Conservation (phyloP, 2,329 filamentous ascomycete genomes). For the Intubia oerlemansii region DNA sequence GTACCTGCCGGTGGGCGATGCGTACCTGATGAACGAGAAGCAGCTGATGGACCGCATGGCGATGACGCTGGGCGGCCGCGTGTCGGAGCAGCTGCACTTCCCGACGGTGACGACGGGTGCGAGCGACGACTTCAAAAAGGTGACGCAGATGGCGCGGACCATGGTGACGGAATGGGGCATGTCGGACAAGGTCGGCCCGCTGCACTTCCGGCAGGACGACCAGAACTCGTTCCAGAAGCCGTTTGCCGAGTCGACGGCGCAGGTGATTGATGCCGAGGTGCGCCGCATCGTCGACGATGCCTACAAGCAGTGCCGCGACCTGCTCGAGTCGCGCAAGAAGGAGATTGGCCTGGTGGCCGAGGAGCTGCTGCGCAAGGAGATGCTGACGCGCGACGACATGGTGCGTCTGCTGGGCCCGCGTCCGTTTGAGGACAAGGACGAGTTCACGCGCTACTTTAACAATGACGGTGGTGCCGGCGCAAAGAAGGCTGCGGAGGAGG, state of each 20-base stretch:
- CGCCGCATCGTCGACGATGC: constrained; percentile 80
- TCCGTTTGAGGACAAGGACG: constrained; percentile 65
- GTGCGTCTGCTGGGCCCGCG: constrained; percentile 67
- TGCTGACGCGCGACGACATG: constrained; percentile 80
- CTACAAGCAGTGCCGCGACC: constrained; percentile 71
- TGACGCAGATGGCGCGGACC: constrained; percentile 80
- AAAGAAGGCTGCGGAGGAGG: constrained; percentile 29
- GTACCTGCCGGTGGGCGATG: constrained; percentile 79
- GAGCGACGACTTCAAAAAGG: constrained; percentile 95
- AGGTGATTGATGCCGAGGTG: constrained; percentile 81
- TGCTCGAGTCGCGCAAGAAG: constrained; percentile 67
- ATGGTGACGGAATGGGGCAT: constrained; percentile 99
- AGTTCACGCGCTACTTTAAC: constrained; percentile 90
- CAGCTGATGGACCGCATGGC: constrained; percentile 99
- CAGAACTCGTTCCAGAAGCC: constrained; percentile 76
- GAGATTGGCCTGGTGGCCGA: constrained; percentile 82
- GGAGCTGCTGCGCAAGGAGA: constrained; percentile 80
- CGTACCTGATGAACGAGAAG: constrained; percentile 85
- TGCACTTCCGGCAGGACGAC: constrained; percentile 65
- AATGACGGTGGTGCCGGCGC: constrained; percentile 23
- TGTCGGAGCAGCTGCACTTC: constrained; percentile 93
- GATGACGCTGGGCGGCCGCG: constrained; percentile 90
- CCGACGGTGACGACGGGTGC: constrained; percentile 89
- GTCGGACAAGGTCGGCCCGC: constrained; percentile 79
- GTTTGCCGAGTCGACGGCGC: constrained; percentile 84